Evolutionary conservation across 2,329 filamentous ascomycete genomes (phyloP), one percentile per base, ranked within the genome.

Genomic region (Fusarium globosum): DNA sequence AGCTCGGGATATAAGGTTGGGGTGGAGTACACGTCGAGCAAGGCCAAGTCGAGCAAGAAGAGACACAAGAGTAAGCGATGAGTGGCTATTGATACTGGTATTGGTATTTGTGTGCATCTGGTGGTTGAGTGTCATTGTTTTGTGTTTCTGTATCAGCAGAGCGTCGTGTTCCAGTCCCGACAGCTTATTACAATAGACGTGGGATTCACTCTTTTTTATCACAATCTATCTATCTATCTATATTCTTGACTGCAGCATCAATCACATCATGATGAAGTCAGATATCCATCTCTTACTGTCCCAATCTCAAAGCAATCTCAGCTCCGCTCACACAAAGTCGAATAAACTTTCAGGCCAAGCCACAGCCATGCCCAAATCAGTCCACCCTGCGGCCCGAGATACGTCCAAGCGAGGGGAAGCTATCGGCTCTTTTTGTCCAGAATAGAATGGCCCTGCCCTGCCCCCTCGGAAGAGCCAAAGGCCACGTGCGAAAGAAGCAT

Each of bases 11-110:
- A 80, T 64, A 78, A 74, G 35, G 74, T 79, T 35, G 79, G 77
- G 46, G 53, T 81, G 45, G 80, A 82, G 41, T 78, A 80, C 53
- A 70, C 76, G 33, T 74, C 77, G 39, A 79, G 71, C 65, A 78
- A 77, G 68, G 53, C 72, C 46, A 76, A 78, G 71, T 72, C 75
- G 16, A 71, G 73, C 60, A 79, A 80, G 71, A 80, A 76, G 57
- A 65, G 75, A 15, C 72, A 74, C 65, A 80, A 78, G 65, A 70
- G 68, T 12, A 79, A 78, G 57, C 69, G 75, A 30, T 70, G 65
- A 36, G 38, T 15, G 20, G 21, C 16, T 33, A 4, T 18, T 14
- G 18, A 13, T 18, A 4, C 23, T 21, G 18, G 21, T 30, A 23
- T 10, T 18, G 23, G 42, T 52, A 23, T 30, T 21, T 43, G 38